Conservation (phyloP, 768 basidiomycete genomes). For the Candolleomyces eurysporus region DNA sequence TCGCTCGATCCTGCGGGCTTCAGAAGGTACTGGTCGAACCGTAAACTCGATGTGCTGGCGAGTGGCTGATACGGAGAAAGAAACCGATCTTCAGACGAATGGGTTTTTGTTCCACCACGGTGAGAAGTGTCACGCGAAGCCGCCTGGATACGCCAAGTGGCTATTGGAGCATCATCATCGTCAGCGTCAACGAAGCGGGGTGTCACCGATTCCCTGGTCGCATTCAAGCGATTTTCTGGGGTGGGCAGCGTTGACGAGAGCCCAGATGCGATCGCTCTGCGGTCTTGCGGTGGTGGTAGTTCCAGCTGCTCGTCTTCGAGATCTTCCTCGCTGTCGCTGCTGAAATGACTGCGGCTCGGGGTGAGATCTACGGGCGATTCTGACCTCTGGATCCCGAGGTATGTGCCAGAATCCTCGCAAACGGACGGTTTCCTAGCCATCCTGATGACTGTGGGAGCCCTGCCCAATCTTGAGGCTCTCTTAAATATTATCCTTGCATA, state of each 20-base stretch:
- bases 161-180: too few relatives aligned
- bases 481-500: too few relatives aligned
- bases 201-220: too few relatives aligned
- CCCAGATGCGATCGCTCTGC: neutral
- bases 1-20: neutral
- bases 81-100: neutral
- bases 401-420: neutral
- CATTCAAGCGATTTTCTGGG: too few relatives aligned
- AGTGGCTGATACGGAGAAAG: neutral
- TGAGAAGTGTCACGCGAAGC: too few relatives aligned
- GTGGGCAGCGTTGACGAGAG: neutral
- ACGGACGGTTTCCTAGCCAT: too few relatives aligned
- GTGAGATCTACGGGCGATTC: neutral
- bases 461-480: too few relatives aligned
- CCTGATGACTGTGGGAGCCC: too few relatives aligned
- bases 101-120: neutral
- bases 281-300: neutral
- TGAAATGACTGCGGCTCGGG: neutral
- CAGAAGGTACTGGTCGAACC: neutral
- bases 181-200: too few relatives aligned
- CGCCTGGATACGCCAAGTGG: too few relatives aligned
- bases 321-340: slow-evolving; percentile 1
- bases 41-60: neutral
- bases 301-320: neutral
- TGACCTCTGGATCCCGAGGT: neutral